Evolutionary conservation across 148 eudicot genomes (phyloP), one percentile per base, ranked within the genome.

Genomic region (Polygonum aviculare): DNA sequence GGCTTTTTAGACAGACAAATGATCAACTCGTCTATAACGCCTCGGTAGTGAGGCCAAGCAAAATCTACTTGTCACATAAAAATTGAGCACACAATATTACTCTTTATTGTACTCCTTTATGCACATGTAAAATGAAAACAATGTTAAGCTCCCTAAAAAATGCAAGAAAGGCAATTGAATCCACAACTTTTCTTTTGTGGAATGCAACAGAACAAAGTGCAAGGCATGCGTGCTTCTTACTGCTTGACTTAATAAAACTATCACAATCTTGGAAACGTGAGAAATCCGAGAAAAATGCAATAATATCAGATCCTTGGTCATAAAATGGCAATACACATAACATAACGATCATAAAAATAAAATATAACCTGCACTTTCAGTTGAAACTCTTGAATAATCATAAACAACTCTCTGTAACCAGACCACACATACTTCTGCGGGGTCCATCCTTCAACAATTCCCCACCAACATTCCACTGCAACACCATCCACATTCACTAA

Each of bases 381-480:
- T 75, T 84, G 86, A 76, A 76, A 79, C 72, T 88, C 89, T 78
- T 77, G 86, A 75, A 90, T 83, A 36, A 90, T 88, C 69, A 62
- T 84, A 79, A 90, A 87, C 19, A 90, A 81, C 65, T 88, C 89
- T 82, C 85, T 84, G 72, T 90, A 88, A 6, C 95, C 92, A 54
- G 82, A 74, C 95, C 95, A 90, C 60, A 80, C 80, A 78, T 88
- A 90, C 73, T 88, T 87, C 73, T 83, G 88, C 41, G 92, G 88
- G 70, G 40, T 78, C 89, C 89, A 83, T 49, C 84, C 87, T 87
- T 90, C 95, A 84, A 90, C 87, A 63, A 90, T 82, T 38, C 94
- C 95, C 92, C 95, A 90, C 92, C 92, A 90, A 77, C 89, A 86
- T 44, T 88, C 89, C 19, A 88, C 88, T 6, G 81, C 69, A 26